phyloP scores from a whole-genome alignment of 2,329 filamentous ascomycete species.

The Phoma sp. region DNA sequence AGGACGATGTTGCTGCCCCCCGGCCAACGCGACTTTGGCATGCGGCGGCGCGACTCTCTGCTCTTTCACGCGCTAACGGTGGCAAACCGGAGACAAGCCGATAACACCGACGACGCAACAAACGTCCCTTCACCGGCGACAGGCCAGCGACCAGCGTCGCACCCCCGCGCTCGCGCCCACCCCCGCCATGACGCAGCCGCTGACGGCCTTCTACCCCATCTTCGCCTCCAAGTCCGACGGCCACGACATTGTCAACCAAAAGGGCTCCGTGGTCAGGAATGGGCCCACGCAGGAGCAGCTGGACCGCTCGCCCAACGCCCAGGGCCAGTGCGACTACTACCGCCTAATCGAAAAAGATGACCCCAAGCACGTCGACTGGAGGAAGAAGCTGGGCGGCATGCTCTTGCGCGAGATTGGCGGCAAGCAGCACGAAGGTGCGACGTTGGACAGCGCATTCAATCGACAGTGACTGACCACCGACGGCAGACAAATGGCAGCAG shows the following conservation, averaged over 20 bases:
- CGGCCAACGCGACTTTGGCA: neutral
- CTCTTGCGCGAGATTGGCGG: slow-evolving; percentile 58
- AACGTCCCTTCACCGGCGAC: neutral
- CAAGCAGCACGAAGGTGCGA: slow-evolving; percentile 40
- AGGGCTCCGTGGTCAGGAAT: slow-evolving; percentile 58
- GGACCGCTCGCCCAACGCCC: slow-evolving; percentile 58
- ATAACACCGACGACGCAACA: slow-evolving; percentile 8
- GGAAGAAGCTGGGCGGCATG: slow-evolving; percentile 66
- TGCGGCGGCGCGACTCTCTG: too few relatives aligned
- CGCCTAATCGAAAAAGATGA: slow-evolving; percentile 58
- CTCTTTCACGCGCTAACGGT: neutral
- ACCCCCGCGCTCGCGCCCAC: neutral
- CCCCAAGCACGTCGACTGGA: slow-evolving; percentile 63
- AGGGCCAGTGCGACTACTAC: slow-evolving; percentile 63
- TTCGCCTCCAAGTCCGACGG: slow-evolving; percentile 59
- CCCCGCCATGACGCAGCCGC: slow-evolving; percentile 40
- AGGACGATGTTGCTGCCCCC: too few relatives aligned
- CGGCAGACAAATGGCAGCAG: slow-evolving; percentile 44
- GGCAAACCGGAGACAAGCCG: slow-evolving; percentile 13
- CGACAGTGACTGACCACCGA: neutral
- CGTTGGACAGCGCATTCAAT: neutral
- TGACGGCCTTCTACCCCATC: slow-evolving; percentile 57
- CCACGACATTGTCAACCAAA: slow-evolving; percentile 57
- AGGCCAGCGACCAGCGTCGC: neutral
- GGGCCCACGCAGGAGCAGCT: slow-evolving; percentile 60